Evolutionary conservation across 83 land plant species (phyloP).

Genomic region (Picea abies): DNA sequence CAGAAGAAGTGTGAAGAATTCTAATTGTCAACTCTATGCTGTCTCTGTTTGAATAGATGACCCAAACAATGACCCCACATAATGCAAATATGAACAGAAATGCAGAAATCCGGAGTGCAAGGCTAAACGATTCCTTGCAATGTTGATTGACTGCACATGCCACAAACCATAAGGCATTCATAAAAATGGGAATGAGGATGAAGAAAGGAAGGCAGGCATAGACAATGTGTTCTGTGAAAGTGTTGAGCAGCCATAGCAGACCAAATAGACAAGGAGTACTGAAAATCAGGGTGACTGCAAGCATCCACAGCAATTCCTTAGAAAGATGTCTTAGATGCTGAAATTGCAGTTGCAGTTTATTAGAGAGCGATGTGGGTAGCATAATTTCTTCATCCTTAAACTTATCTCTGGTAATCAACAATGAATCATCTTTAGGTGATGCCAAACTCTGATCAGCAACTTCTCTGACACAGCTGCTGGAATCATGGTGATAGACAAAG

Average conservation of each 20-base stretch:
- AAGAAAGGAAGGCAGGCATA: conserved; percentile 50
- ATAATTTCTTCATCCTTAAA: background rate
- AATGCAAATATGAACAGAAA: conserved; percentile 35
- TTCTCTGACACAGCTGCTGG: too few species aligned
- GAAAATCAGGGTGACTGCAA: conserved; percentile 34
- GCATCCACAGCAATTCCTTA: conserved; percentile 19
- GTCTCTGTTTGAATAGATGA: conserved; percentile 43
- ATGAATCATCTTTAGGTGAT: too few species aligned
- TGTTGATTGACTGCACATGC: conserved; percentile 24
- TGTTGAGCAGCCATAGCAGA: conserved; percentile 38
- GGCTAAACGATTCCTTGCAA: conserved; percentile 29
- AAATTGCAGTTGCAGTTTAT: conserved; percentile 4
- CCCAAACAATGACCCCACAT: conserved; percentile 34
- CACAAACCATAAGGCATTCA: conserved; percentile 46
- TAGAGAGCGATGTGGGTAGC: background rate
- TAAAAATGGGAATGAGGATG: conserved; percentile 39
- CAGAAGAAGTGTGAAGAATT: conserved; percentile 36
- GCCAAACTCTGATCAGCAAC: too few species aligned
- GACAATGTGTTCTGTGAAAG: conserved; percentile 42
- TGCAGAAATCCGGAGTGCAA: conserved; percentile 18
- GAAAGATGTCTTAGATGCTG: background rate
- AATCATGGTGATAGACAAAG: background rate
- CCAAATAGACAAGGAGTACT: conserved; percentile 35
- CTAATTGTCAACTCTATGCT: conserved; percentile 45
- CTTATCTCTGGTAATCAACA: too few species aligned